Base-by-base conservation (phyloP, 169 alveolate genomes). In the Cryptosporidium sp. region DNA sequence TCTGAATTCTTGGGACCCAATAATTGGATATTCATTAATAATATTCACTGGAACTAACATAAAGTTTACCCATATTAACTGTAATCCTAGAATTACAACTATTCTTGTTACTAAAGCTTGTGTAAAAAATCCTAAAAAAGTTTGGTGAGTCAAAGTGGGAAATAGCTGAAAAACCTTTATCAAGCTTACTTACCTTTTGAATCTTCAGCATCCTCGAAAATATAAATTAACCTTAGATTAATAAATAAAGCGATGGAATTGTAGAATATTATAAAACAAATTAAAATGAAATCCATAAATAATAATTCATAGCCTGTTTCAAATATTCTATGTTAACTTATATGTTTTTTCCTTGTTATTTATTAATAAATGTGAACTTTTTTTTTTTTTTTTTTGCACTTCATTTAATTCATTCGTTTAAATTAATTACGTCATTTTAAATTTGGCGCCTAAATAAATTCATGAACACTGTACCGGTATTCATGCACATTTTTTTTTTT, bases 191-290 rank as follows among this genome's bases (percentile, higher is more conserved):
- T 80, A 80, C 89, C 89, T 80, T 67, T 80, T 62, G 75, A 60
- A 31, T 80, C 89, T 18, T 80, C 89, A 12, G 58, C 33, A 80
- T 80, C 89, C 23, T 80, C 89, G 65, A 80, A 80, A 9, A 80
- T 45, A 65, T 80, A 80, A 8, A 80, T 26, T 10, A 80, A 39
- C 18, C 89, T 29, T 61, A 80, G 62, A 60, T 60, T 65, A 39
- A 80, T 65, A 44, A 80, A 45, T 0, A 80, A 80, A 48, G 75
- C 75, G 12, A 80, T 61, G 9, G 62, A 21, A 62, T 80, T 80
- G 68, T 80, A 80, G 10, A 80, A 42, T 37, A 80, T 26, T 42
- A 80, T 61, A 62, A 80, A 80, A n/a, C 61, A 80, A 62, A 80
- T 42, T n/a, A 80, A 48, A 29, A 80, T 80, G 21, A 80, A 60